Base-by-base conservation (phyloP, 2,329 filamentous ascomycete species). In the Rachicladosporium sp. region DNA sequence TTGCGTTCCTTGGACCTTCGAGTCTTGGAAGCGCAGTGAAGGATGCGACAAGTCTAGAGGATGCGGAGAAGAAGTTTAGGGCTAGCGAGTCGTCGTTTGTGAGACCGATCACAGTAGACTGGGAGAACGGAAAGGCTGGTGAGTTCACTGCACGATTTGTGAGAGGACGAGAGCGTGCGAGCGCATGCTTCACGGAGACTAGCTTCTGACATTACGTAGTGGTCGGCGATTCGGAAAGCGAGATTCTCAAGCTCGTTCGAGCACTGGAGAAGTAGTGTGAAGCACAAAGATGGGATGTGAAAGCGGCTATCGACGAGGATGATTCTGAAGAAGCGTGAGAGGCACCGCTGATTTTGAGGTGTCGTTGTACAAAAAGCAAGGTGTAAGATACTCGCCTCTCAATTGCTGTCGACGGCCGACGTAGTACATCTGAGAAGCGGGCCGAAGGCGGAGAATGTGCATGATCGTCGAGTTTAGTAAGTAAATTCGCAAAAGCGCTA, bases 71-170 rank as follows among this genome's bases (percentile, higher is more conserved):
- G 63, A 82, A 75, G 63, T 78, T 93, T 54, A 83, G 81, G 60
- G 71, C 81, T 62, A 79, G 74, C 61, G 64, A 66, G 2, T 70
- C 76, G 23, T 75, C 62, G 52, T 88, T 96, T 60, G 67, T 81
- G 53, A 67, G 80, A 49, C 89, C 89, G 19, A 65, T 95, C 59
- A 84, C 81, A 43, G 89, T 96, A 38, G 89, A 96, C 60, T 96
- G 91, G 91, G 85, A 82, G 58, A 88, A 89, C 60, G 91, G 88
- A 48, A 82, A 78, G 60, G 89, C 80, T 35, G 69, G 82, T 27
- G 23, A 27, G 23, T 65, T 61, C 40, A 64, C 57, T 30, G 8
- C 36, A 23, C 32, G 31, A 2, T n/a, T 31, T 10, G 19, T 9
- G 8, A 12, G 9, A 29, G 4, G 11, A 11, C 6, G 23, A 37